Conservation (phyloP, 805 yeast genomes). For the Debaryomyces hansenii region DNA sequence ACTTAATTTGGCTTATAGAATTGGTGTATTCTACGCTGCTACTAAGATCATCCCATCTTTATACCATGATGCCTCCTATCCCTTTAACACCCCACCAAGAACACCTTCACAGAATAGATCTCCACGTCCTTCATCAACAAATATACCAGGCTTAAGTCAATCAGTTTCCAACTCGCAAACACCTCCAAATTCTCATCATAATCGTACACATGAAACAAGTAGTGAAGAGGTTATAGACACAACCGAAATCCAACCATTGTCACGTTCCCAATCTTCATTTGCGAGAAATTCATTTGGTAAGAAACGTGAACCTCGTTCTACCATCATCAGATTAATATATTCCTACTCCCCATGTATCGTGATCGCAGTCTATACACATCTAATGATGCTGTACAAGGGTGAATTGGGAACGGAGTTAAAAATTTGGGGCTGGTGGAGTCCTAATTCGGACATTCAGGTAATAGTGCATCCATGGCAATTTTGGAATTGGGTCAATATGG, state of each 20-base stretch:
- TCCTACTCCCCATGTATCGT: slow-evolving; percentile 92
- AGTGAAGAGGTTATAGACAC: neutral
- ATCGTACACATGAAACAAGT: too few species aligned
- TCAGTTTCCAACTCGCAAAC: slow-evolving; percentile 5
- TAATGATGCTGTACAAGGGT: slow-evolving; percentile 86
- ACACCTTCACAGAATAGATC: slow-evolving; percentile 38
- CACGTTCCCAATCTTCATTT: neutral
- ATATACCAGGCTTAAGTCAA: slow-evolving; percentile 15
- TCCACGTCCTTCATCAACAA: slow-evolving; percentile 29
- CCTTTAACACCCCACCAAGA: slow-evolving; percentile 36
- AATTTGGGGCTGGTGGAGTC: slow-evolving; percentile 56
- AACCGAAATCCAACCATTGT: neutral
- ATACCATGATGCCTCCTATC: slow-evolving; percentile 40
- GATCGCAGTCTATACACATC: slow-evolving; percentile 92
- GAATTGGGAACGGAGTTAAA: slow-evolving; percentile 63
- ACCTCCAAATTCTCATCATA: slow-evolving; percentile 3
- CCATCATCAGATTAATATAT: slow-evolving; percentile 60
- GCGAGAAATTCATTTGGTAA: neutral
- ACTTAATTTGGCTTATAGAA: slow-evolving; percentile 79
- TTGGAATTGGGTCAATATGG: slow-evolving; percentile 96
- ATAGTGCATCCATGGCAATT: slow-evolving; percentile 81
- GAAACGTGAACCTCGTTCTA: slow-evolving; percentile 15
- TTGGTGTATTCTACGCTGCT: slow-evolving; percentile 86
- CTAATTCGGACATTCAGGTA: slow-evolving; percentile 22
- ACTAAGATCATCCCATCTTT: slow-evolving; percentile 89